Evolutionary conservation across 306 rosid species (phyloP).

Genomic region (Oxytropis ochrocephala): DNA sequence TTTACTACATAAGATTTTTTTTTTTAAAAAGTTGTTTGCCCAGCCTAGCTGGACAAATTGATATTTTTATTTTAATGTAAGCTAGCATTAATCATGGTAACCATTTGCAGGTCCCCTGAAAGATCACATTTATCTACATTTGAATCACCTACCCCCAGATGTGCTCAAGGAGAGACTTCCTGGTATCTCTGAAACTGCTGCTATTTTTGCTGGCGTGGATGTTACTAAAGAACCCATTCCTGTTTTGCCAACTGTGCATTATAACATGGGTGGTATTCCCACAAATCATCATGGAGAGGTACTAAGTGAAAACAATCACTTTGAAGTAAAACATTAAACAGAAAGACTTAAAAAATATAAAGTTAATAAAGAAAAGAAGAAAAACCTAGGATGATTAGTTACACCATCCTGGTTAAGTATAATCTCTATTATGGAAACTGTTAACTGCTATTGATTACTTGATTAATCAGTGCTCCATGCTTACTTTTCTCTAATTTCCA

Average conservation of each 20-base stretch:
- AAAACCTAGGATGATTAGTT: neutral
- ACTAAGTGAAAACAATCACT: slow-evolving; percentile 9
- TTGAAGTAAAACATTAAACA: neutral
- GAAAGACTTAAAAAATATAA: neutral
- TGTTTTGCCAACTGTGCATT: slow-evolving; percentile 95
- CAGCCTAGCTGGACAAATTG: neutral
- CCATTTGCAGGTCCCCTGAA: slow-evolving; percentile 76
- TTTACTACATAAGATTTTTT: too few relatives aligned
- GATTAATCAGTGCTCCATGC: neutral
- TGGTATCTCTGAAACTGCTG: slow-evolving; percentile 99
- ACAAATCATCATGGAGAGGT: slow-evolving; percentile 95
- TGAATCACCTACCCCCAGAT: slow-evolving; percentile 99
- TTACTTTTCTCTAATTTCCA: neutral
- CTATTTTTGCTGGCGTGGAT: slow-evolving; percentile 98
- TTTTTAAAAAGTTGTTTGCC: too few relatives aligned
- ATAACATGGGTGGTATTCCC: slow-evolving; percentile 98
- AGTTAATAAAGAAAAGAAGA: neutral
- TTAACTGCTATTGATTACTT: neutral
- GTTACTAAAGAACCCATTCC: slow-evolving; percentile 98
- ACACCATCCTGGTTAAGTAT: neutral
- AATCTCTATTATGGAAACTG: neutral
- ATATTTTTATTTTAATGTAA: neutral
- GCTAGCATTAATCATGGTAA: slow-evolving; percentile 8
- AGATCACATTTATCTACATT: slow-evolving; percentile 98
- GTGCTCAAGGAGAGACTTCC: slow-evolving; percentile 99